phyloP scores from a whole-genome alignment of 495 filamentous ascomycete genomes.

The Tuber indicum region DNA sequence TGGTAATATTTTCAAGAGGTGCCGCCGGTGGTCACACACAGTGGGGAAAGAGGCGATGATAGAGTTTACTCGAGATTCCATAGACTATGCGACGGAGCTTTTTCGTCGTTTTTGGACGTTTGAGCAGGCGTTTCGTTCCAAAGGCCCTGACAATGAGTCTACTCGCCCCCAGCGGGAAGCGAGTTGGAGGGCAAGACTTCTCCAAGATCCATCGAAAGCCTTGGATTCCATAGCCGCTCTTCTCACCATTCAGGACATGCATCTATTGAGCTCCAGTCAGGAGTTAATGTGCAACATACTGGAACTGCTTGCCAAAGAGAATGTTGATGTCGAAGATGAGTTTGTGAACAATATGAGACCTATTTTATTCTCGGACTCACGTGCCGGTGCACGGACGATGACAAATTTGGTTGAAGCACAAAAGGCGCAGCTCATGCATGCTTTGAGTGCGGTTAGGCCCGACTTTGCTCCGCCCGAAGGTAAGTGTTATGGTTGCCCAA shows the following conservation, averaged over 20 bases:
- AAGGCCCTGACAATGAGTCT: conserved; percentile 30
- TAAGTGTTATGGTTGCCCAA: neutral
- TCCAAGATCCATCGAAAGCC: conserved; percentile 37
- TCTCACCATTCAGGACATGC: conserved; percentile 39
- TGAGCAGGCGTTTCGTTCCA: conserved; percentile 38
- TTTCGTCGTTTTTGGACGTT: conserved; percentile 53
- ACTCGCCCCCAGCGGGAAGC: conserved; percentile 23
- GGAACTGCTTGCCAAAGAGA: conserved; percentile 37
- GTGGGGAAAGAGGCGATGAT: conserved; percentile 69
- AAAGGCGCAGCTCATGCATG: conserved; percentile 37
- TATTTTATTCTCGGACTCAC: conserved; percentile 25
- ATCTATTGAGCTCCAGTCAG: conserved; percentile 40
- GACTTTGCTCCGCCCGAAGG: conserved; percentile 35
- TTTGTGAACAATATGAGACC: conserved; percentile 38
- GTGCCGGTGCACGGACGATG: conserved; percentile 21
- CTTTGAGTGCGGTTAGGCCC: conserved; percentile 29
- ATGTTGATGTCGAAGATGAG: conserved; percentile 36
- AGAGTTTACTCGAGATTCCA: conserved; percentile 87
- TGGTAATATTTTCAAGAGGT: conserved; percentile 71
- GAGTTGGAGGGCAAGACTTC: conserved; percentile 31
- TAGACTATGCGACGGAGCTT: conserved; percentile 80
- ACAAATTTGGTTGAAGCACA: conserved; percentile 40
- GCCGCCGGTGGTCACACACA: conserved; percentile 68
- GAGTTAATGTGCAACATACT: conserved; percentile 41
- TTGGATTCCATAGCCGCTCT: conserved; percentile 33